Evolutionary conservation across 1,139 yeast species (phyloP), one percentile per base, ranked within the genome.

Genomic region (Diutina siamensis): DNA sequence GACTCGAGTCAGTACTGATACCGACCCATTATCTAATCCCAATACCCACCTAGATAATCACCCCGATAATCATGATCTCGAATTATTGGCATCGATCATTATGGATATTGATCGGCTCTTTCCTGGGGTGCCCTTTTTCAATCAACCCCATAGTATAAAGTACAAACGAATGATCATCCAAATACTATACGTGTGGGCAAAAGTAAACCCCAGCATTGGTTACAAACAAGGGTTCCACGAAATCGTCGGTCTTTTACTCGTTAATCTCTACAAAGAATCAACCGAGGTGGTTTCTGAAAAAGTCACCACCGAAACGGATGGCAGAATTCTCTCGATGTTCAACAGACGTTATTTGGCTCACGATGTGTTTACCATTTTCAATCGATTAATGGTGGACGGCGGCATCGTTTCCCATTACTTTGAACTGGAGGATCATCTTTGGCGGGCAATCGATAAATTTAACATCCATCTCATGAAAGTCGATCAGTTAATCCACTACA

Each of bases 171-270:
- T 68, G 44, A 61, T 82, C 49, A 66, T 74, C 20, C 74, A 75
- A 51, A 63, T 81, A 2, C 56, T 82, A 27, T 80, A 66, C 57
- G 63, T 74, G 7, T 78, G 80, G 72, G 62, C 78, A 28, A 71
- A 72, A 53, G 67, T 71, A 51, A 76, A 77, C 53, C 70, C 73
- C 21, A 58, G 61, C 38, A 65, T 70, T n/a, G 75, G 78, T 1
- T 82, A 82, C 57, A 79, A 76, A 53, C 89, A 82, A 55, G 89
- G 89, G 0, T 67, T 76, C 50, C 89, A 82, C 59, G 89, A 82
- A 56, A 64, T 82, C 13, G 64, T 79, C 50, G 88, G 86, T 1
- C 57, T 80, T 48, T 63, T 82, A 1, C 80, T 71, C 55, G 59
- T 76, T 48, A 73, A 71, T 49, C 50, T 79, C n/a, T 57, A 63